These are phyloP conservation scores for Hemisphaericaspora subhashii DNA, from an alignment of 1,139 yeast genomes.

Conservation along the genomic window DNA sequence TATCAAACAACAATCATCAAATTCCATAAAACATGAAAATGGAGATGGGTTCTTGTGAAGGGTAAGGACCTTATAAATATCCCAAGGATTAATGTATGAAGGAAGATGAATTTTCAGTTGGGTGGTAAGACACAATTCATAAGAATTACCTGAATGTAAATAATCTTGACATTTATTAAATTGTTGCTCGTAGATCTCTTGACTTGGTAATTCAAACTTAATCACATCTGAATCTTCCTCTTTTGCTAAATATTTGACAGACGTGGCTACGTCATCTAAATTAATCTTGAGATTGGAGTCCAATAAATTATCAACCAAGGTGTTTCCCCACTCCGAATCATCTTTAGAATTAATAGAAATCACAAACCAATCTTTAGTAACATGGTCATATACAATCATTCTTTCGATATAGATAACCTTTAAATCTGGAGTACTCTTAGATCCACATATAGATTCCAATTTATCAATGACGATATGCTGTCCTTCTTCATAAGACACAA, in stretches of 20 bases:
- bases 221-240: constrained; percentile 23
- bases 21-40: constrained; percentile 76
- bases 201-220: constrained; percentile 52
- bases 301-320: constrained; percentile 16
- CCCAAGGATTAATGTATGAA: constrained; percentile 61
- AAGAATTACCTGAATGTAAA: constrained; percentile 83
- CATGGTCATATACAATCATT: constrained; percentile 55
- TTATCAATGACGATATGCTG: constrained; percentile 39
- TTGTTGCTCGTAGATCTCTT: constrained; percentile 51
- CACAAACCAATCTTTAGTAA: constrained; percentile 49
- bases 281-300: constrained; percentile 16
- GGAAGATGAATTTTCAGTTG: constrained; percentile 64
- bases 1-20: constrained; percentile 67
- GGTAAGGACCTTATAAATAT: constrained; percentile 70
- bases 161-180: constrained; percentile 68
- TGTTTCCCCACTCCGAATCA: constrained; percentile 35
- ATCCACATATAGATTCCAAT: constrained; percentile 29
- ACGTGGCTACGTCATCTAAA: constrained; percentile 22
- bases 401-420: constrained; percentile 73
- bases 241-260: constrained; percentile 27
- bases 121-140: constrained; percentile 88
- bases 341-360: constrained; percentile 48
- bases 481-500: constrained; percentile 85
- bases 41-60: constrained; percentile 83
- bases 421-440: constrained; percentile 60